These are phyloP conservation scores for Breynia disticha DNA, from an alignment of 441 rosid genomes.

Conservation along the genomic window DNA sequence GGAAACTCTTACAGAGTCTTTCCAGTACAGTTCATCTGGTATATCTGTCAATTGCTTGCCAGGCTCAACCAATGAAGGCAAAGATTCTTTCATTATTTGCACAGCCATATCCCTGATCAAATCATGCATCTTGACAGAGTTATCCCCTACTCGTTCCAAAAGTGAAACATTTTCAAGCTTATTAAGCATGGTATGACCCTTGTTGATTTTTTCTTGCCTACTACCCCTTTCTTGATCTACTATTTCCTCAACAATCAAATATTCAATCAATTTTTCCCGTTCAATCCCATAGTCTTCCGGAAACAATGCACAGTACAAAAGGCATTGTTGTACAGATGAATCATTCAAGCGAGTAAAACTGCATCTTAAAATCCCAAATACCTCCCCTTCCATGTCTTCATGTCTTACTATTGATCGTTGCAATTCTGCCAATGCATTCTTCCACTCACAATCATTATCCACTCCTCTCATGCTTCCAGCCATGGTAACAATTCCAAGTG, in stretches of 20 bases:
- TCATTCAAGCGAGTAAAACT: slow-evolving; percentile 8
- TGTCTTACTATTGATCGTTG: not conserved
- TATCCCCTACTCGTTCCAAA: not conserved
- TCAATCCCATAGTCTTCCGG: not conserved
- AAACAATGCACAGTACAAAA: slow-evolving; percentile 13
- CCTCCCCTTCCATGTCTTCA: not conserved
- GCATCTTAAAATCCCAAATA: slow-evolving; percentile 4
- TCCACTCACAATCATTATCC: slow-evolving; percentile 6
- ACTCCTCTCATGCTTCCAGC: slow-evolving; percentile 14
- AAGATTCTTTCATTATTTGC: not conserved
- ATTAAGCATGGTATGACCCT: slow-evolving; percentile 8
- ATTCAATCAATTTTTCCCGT: not conserved
- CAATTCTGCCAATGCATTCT: slow-evolving; percentile 8
- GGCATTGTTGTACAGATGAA: slow-evolving; percentile 5
- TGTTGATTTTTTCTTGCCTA: not conserved
- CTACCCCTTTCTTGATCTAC: slow-evolving; percentile 2
- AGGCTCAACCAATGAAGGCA: slow-evolving; percentile 11
- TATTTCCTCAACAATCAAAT: slow-evolving; percentile 9
- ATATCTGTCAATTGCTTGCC: not conserved
- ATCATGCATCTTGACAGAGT: slow-evolving; percentile 12
- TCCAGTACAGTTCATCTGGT: slow-evolving; percentile 10
- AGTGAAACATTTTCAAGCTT: slow-evolving; percentile 6
- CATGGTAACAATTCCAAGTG: slow-evolving; percentile 3
- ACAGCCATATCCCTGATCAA: slow-evolving; percentile 15
- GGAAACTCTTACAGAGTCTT: slow-evolving; percentile 10